These are phyloP conservation scores for Malus sylvestris DNA, from an alignment of 306 rosid species.

Conservation along the genomic window DNA sequence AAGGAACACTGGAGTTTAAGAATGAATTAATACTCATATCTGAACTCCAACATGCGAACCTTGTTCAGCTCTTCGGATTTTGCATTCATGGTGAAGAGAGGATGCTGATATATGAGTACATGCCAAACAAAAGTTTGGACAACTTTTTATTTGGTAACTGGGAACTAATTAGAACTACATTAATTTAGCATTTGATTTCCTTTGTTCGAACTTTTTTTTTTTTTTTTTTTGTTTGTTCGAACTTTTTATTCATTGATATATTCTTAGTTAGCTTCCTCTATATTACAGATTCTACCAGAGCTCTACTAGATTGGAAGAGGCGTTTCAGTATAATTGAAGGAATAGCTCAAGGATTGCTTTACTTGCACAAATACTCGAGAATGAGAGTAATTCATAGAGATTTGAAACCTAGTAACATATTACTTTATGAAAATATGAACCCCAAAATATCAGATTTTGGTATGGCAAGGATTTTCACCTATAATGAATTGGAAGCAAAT, in stretches of 20 bases:
- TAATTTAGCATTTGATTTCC: not conserved
- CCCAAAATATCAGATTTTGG: conserved; percentile 14
- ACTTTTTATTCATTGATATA: too few relatives aligned
- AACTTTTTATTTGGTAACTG: not conserved
- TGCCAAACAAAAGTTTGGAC: not conserved
- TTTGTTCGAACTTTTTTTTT: too few relatives aligned
- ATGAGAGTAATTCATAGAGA: not conserved
- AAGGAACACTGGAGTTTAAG: not conserved
- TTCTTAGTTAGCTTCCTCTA: not conserved
- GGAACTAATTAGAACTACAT: not conserved
- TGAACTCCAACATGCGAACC: conserved; percentile 7
- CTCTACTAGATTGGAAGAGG: not conserved
- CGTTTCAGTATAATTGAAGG: not conserved
- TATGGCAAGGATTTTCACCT: not conserved
- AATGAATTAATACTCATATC: not conserved
- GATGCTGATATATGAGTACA: not conserved
- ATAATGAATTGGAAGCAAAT: conserved; percentile 4
- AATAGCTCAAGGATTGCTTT: not conserved
- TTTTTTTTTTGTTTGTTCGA: too few relatives aligned
- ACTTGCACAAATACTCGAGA: conserved; percentile 3
- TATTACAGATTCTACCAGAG: not conserved
- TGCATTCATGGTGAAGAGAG: conserved; percentile 4
- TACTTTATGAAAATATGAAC: conserved; percentile 14
- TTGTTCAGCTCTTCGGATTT: not conserved
- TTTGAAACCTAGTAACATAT: not conserved